A percentile compares a stretch with the other conserved stretches of the same genome.
phyloP scores from a whole-genome alignment of 495 filamentous ascomycete species.

The Rusavskia elegans region DNA sequence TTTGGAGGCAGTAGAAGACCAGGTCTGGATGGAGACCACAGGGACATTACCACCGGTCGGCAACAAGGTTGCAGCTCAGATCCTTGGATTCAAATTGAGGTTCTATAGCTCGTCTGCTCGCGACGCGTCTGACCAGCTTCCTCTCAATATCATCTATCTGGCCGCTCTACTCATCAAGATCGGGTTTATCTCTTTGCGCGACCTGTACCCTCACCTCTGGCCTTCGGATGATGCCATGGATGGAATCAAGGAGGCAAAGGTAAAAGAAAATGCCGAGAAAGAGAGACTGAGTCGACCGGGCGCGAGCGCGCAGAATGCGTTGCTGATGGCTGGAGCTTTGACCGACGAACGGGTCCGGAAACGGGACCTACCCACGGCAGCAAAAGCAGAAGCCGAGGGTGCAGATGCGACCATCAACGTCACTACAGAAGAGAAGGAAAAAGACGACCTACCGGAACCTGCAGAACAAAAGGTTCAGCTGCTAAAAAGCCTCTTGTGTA shows the following conservation, averaged over 20 bases:
- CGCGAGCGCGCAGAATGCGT: conserved; percentile 59
- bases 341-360: conserved; percentile 49
- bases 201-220: conserved; percentile 87
- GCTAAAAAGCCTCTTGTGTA: conserved; percentile 69
- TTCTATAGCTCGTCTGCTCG: conserved; percentile 75
- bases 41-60: conserved; percentile 68
- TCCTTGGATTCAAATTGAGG: conserved; percentile 92
- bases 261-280: conserved; percentile 66
- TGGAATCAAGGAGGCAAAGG: conserved; percentile 41
- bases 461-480: conserved; percentile 80
- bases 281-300: conserved; percentile 48
- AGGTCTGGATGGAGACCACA: conserved; percentile 61
- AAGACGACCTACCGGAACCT: conserved; percentile 55
- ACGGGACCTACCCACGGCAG: conserved; percentile 6
- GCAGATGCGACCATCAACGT: conserved; percentile 27
- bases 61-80: conserved; percentile 79
- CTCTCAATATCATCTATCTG: conserved; percentile 81
- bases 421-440: conserved; percentile 37
- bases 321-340: conserved; percentile 76
- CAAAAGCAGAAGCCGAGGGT: conserved; percentile 33
- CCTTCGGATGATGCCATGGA: conserved; percentile 74
- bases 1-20: conserved; percentile 33
- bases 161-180: conserved; percentile 89
- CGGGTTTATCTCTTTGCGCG: conserved; percentile 88
- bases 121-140: conserved; percentile 50